Percentiles rank a stretch among this genome's conserved stretches.
phyloP scores from a whole-genome alignment of 2,329 filamentous ascomycete genomes.

The Colletotrichum caudatum region DNA sequence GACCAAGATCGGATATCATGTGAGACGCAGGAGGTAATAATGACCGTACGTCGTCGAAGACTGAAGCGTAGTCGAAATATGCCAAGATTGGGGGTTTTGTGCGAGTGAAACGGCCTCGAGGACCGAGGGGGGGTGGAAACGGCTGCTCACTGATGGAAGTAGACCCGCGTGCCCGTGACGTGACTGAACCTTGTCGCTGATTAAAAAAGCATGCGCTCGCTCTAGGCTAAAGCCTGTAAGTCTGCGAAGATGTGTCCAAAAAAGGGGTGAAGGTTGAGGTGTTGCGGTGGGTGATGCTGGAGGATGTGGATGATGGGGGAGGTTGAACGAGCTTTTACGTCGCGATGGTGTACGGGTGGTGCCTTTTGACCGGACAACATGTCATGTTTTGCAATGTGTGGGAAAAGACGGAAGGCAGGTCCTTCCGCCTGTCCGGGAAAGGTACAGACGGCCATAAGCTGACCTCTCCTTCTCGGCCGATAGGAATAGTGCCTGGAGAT shows the following conservation, averaged over 20 bases:
- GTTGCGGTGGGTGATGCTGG: constrained; percentile 19
- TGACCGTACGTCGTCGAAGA: too few relatives aligned
- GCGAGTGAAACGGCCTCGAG: neutral
- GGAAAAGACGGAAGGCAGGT: neutral
- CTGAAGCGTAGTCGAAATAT: neutral
- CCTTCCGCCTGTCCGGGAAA: neutral
- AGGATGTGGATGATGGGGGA: constrained; percentile 4
- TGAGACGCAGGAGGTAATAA: neutral
- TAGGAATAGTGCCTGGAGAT: neutral
- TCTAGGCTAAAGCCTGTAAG: constrained; percentile 32
- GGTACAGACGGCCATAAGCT: neutral
- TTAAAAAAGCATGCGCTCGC: constrained; percentile 38
- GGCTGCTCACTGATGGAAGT: neutral
- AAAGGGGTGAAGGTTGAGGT: constrained; percentile 11
- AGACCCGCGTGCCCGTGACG: neutral
- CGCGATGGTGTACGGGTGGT: neutral
- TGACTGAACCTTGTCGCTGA: constrained; percentile 31
- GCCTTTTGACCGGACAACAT: neutral
- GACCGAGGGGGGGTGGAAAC: neutral
- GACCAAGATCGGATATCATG: too few relatives aligned
- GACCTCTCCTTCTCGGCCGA: neutral
- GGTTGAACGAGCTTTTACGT: neutral
- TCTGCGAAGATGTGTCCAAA: constrained; percentile 38
- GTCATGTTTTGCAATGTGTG: too few relatives aligned
- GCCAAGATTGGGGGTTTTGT: neutral